Base-by-base conservation (phyloP, 1,284 basidiomycete species). In the Leccinum variabile region DNA sequence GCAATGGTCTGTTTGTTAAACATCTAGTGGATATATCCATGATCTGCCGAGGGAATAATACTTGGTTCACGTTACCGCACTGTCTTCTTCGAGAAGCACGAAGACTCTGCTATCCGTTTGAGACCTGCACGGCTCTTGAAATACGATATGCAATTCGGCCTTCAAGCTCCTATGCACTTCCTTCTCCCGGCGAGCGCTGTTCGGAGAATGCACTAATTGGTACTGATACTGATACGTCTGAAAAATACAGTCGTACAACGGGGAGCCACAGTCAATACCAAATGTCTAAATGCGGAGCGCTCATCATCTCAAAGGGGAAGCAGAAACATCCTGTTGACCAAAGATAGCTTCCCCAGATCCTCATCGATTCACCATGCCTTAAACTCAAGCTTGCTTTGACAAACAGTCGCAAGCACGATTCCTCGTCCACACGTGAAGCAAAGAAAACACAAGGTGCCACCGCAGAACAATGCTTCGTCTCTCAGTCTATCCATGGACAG, bases 401-500 rank as follows among this genome's bases (percentile, higher is more conserved):
- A 16, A 39, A 39, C 37, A 16, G 37, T 39, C 37, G 37, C 16
- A 5, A 39, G 6, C 37, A 16, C 37, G 37, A 39, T 77, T 75
- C 75, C 75, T 39, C 75, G 75, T 49, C 75, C 76, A 60, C 62
- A 71, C 32, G 64, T 61, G 37, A 72, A 64, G 66, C 70, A 61
- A 56, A 61, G 35, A 66, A 72, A 65, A 33, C 57, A 56, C 65
- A 72, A 59, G 30, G 49, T 16, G 2, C 39, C 22, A 16, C 39
- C 60, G 28, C 62, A 44, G 18, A 11, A 30, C 25, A 30, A 28
- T 37, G 13, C 35, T 37, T 37, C 35, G 13, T 37, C 35, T 14
- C 35, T 37, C 28, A 28, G 28, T 28, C 28, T 28, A 6, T 28
- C 28, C 28, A 28, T 28, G 28, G 28, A 28, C 49, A 54, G 25